Conservation (phyloP, 345 rosid genomes). For the Gossypium sturtianum region DNA sequence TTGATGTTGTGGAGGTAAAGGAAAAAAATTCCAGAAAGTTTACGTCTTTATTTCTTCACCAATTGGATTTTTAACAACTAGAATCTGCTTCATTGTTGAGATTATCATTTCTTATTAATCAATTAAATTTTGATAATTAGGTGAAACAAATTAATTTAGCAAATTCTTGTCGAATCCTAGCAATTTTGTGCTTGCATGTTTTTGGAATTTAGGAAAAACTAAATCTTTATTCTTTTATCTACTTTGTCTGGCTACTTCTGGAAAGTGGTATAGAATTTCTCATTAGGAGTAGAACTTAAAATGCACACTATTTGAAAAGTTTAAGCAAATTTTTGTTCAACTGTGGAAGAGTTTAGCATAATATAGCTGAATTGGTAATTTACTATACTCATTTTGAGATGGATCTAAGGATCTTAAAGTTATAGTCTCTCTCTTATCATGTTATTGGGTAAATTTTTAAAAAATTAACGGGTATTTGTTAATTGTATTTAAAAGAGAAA, state of each 20-base stretch:
- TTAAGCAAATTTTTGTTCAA: not conserved
- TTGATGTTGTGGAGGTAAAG: conserved; percentile 72
- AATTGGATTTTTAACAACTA: no score
- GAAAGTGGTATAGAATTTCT: not conserved
- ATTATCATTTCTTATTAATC: no score
- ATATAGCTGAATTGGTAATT: not conserved
- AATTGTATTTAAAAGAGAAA: no score
- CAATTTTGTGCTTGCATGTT: not conserved
- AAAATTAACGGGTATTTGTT: no score
- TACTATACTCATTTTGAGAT: not conserved
- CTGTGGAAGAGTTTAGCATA: not conserved
- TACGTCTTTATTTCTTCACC: no score
- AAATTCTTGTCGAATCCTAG: not conserved
- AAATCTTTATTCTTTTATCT: no score
- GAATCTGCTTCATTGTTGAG: not conserved
- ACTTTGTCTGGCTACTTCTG: not conserved
- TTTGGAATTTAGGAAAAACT: not conserved
- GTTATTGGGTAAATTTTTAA: not conserved
- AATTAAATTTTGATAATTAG: not conserved
- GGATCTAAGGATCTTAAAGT: not conserved
- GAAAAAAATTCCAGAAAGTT: not conserved
- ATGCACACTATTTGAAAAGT: not conserved
- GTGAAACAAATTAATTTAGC: not conserved
- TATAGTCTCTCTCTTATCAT: not conserved
- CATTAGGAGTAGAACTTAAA: not conserved